A percentile compares a stretch with the other conserved stretches of the same genome.
Evolutionary conservation across 2,329 filamentous ascomycete genomes (phyloP).

Genomic region (Atkinsonella texensis): DNA sequence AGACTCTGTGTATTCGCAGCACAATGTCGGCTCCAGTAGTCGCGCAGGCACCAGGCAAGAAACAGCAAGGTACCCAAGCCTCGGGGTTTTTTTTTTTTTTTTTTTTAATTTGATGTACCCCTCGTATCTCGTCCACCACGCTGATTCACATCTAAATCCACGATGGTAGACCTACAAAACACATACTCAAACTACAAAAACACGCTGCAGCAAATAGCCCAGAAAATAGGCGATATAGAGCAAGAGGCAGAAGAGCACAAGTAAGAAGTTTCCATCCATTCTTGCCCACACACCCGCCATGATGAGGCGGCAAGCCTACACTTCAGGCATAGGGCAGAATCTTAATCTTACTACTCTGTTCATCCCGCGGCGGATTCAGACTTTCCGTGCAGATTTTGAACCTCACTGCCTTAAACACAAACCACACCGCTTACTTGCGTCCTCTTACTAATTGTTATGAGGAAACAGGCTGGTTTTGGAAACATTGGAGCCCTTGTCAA

Average conservation of each 20-base stretch:
- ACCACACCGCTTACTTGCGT: slow-evolving; percentile 26
- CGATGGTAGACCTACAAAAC: slow-evolving; percentile 56
- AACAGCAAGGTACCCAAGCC: slow-evolving; percentile 53
- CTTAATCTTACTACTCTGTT: background rate
- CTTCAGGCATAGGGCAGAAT: no score
- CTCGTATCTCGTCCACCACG: background rate
- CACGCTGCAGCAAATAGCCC: slow-evolving; percentile 78
- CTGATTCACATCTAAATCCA: background rate
- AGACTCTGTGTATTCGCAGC: slow-evolving; percentile 5
- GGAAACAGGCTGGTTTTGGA: slow-evolving; percentile 73
- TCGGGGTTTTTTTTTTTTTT: no score
- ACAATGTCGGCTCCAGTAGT: slow-evolving; percentile 5
- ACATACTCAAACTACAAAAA: slow-evolving; percentile 71
- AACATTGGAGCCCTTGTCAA: slow-evolving; percentile 70
- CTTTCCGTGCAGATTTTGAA: no score
- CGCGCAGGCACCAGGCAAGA: slow-evolving; percentile 44
- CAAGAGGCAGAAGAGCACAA: slow-evolving; percentile 97
- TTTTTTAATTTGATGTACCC: background rate
- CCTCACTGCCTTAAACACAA: no score
- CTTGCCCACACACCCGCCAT: background rate
- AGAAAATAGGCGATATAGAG: slow-evolving; percentile 95
- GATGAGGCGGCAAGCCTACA: no score
- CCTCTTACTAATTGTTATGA: slow-evolving; percentile 2
- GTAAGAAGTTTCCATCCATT: slow-evolving; percentile 34
- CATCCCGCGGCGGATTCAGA: background rate